Evolutionary conservation across 306 rosid species (phyloP).

Genomic region (Abrus pulchellus): DNA sequence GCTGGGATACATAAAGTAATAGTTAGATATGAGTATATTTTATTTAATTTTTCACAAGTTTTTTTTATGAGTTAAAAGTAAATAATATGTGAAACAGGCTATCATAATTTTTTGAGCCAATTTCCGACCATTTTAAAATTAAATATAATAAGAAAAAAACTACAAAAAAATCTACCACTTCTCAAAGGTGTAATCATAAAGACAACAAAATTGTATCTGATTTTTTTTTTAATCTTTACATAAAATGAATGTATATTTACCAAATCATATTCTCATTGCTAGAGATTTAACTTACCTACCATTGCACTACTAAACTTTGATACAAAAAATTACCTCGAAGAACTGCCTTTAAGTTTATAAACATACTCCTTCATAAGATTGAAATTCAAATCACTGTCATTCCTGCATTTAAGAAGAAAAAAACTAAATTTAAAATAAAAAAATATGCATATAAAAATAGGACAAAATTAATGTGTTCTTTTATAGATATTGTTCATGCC

Average conservation of each 20-base stretch:
- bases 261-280: not conserved
- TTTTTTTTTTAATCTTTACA: too few species aligned
- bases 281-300: not conserved
- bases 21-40: not conserved
- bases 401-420: slow-evolving; percentile 10
- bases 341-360: slow-evolving; percentile 44
- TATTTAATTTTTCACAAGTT: not conserved
- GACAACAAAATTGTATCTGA: too few species aligned
- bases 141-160: too few species aligned
- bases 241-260: too few species aligned
- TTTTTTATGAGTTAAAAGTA: not conserved
- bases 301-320: not conserved
- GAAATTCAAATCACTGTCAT: not conserved
- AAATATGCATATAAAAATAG: not conserved
- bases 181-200: too few species aligned
- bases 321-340: slow-evolving; percentile 37
- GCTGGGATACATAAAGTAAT: slow-evolving; percentile 28
- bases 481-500: not conserved
- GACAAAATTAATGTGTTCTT: not conserved
- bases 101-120: too few species aligned
- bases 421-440: not conserved
- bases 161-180: too few species aligned
- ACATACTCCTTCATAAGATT: not conserved
- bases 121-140: too few species aligned
- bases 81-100: too few species aligned